phyloP scores from a whole-genome alignment of 2,329 filamentous ascomycete genomes.

The Aspergillus proliferans region DNA sequence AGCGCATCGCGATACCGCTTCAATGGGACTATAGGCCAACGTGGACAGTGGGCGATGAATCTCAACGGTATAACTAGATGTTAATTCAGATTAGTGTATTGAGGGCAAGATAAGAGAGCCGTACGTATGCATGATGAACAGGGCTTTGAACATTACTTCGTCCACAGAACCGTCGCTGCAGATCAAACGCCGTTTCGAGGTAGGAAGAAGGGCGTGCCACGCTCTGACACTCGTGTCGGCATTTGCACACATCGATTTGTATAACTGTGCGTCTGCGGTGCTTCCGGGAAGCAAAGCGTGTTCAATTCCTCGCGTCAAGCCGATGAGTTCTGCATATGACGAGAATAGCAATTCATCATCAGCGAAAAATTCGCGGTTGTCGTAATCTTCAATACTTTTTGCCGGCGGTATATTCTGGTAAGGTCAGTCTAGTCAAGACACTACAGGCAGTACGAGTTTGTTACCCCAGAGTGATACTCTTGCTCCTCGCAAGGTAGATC shows the following conservation, averaged over 20 bases:
- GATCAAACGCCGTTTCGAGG: conserved; percentile 25
- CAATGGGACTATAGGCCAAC: conserved; percentile 32
- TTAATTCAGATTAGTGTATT: neutral
- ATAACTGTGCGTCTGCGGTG: conserved; percentile 3
- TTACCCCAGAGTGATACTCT: conserved; percentile 17
- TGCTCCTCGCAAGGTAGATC: conserved; percentile 25
- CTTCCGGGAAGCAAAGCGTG: conserved; percentile 16
- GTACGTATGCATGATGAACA: conserved; percentile 57
- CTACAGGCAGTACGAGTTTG: neutral
- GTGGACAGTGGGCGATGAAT: conserved; percentile 36
- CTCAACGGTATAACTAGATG: conserved; percentile 27
- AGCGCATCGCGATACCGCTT: conserved; percentile 32
- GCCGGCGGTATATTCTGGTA: conserved; percentile 19
- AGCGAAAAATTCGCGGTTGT: conserved; percentile 22
- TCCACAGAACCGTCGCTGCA: conserved; percentile 50
- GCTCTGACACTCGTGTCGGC: conserved; percentile 32
- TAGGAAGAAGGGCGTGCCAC: conserved; percentile 35
- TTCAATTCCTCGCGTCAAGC: conserved; percentile 17
- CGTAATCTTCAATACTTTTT: conserved; percentile 23
- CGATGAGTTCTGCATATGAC: conserved; percentile 24
- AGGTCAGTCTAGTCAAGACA: neutral
- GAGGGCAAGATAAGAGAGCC: conserved; percentile 27
- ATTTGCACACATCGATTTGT: conserved; percentile 15
- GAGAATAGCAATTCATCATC: conserved; percentile 18
- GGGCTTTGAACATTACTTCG: conserved; percentile 72